phyloP scores from a whole-genome alignment of 108 stramenopile species.

The Thalassiosira profunda region DNA sequence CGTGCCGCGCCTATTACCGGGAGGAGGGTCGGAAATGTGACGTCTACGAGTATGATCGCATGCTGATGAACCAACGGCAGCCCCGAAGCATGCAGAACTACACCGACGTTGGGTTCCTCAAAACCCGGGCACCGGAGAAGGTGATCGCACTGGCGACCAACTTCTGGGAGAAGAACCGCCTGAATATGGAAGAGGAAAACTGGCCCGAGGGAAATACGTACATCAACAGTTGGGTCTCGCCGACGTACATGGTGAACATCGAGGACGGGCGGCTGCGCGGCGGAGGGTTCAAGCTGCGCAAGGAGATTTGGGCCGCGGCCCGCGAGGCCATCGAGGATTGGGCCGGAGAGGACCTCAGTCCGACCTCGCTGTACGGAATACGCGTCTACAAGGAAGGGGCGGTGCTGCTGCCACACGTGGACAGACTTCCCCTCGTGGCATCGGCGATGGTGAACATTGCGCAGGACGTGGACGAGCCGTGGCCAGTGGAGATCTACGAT shows the following conservation, averaged over 20 bases:
- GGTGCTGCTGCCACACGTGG: constrained; percentile 72
- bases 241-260: constrained; percentile 44
- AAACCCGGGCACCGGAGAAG: constrained; percentile 50
- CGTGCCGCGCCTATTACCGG: constrained; percentile 34
- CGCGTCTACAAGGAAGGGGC: constrained; percentile 61
- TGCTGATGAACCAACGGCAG: constrained; percentile 56
- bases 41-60: constrained; percentile 57
- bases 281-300: constrained; percentile 36
- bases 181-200: constrained; percentile 38
- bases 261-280: constrained; percentile 53
- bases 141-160: constrained; percentile 35
- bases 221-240: constrained; percentile 20
- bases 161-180: constrained; percentile 60
- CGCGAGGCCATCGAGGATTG: constrained; percentile 65
- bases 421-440: constrained; percentile 75
- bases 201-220: constrained; percentile 62
- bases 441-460: constrained; percentile 81
- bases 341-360: constrained; percentile 63
- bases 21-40: constrained; percentile 33
- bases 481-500: constrained; percentile 62
- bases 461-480: constrained; percentile 64
- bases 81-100: constrained; percentile 54
- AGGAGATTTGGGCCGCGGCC: constrained; percentile 54
- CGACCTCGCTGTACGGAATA: constrained; percentile 77
- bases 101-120: constrained; percentile 59